phyloP scores from a whole-genome alignment of 768 basidiomycete species.

The Kwoniella sp. region DNA sequence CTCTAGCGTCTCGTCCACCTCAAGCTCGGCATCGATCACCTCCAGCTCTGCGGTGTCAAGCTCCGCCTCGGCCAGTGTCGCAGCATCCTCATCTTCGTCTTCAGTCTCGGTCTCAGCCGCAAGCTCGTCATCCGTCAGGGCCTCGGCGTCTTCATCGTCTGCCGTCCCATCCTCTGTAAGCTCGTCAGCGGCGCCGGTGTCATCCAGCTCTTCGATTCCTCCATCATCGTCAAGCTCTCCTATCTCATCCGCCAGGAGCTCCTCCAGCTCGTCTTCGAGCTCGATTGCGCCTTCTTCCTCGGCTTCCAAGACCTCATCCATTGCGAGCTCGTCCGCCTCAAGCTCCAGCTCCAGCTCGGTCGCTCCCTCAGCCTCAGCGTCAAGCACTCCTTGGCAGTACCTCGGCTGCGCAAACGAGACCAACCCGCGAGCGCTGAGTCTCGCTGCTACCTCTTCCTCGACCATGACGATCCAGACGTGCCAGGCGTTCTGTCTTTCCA shows the following conservation, averaged over 20 bases:
- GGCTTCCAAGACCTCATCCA: constrained; percentile 4
- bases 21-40: constrained; percentile 11
- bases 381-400: constrained; percentile 16
- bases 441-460: constrained; percentile 27
- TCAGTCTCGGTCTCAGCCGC: constrained; percentile 7
- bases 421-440: constrained; percentile 34
- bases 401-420: constrained; percentile 34
- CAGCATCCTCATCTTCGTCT: constrained; percentile 17
- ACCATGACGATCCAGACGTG: constrained; percentile 33
- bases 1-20: no score
- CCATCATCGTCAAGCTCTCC: background rate
- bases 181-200: background rate
- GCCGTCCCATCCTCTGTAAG: background rate
- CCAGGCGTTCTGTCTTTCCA: constrained; percentile 27
- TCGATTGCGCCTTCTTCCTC: background rate
- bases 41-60: constrained; percentile 6
- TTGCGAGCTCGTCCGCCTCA: constrained; percentile 10
- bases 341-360: constrained; percentile 3
- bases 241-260: constrained; percentile 11
- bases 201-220: constrained; percentile 4
- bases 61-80: background rate
- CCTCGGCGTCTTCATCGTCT: background rate
- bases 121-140: constrained; percentile 1
- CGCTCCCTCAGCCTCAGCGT: constrained; percentile 13
- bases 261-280: constrained; percentile 5